Base-by-base conservation (phyloP, 495 filamentous ascomycete genomes). In the Penicillium bialowiezense region DNA sequence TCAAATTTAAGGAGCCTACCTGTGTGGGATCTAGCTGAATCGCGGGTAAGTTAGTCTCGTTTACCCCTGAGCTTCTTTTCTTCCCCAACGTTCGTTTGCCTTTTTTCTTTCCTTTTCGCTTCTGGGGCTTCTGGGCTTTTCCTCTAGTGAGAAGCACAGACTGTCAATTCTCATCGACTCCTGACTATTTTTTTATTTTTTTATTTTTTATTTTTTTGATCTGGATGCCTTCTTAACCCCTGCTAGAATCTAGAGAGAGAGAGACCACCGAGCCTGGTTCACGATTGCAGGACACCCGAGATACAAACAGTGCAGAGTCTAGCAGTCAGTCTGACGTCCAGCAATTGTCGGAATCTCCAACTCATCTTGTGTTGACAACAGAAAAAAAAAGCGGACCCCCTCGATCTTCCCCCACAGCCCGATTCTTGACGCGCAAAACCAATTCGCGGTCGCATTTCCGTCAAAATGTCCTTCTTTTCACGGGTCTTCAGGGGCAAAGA, bases 401-500 rank as follows among this genome's bases (percentile, higher is more conserved):
- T 17, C 12, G 34, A 41, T 51, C 24, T 47, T 53, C 39, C 44
- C 58, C 48, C 48, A 38, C 31, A 45, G 42, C 21, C 42, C 37
- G 37, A 31, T 44, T 43, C 17, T 19, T 37, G 40, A 51, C 48
- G 23, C 40, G 20, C 43, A 31, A 46, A 37, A 33, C 45, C 59
- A 39, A 54, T 48, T 54, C 21, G 49, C 49, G 55, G 47, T 36
- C 35, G 15, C 37, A 32, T 24, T 20, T 38, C 21, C 42, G 39
- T 26, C 39, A 69, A 40, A 34, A 81, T 80, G 78, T 65, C 78
- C 18, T 83, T 90, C 64, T 89, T 92, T 66, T 85, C 86, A 51
- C 83, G 83, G 37, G 75, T 78, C 59, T 84, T 90, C 58, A 83
- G 84, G 71, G 75, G 80, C 63, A 87, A 84, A 64, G 88, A 90